Evolutionary conservation across 495 filamentous ascomycete genomes (phyloP), one percentile per base, ranked within the genome.

Genomic region (Neurospora discreta): DNA sequence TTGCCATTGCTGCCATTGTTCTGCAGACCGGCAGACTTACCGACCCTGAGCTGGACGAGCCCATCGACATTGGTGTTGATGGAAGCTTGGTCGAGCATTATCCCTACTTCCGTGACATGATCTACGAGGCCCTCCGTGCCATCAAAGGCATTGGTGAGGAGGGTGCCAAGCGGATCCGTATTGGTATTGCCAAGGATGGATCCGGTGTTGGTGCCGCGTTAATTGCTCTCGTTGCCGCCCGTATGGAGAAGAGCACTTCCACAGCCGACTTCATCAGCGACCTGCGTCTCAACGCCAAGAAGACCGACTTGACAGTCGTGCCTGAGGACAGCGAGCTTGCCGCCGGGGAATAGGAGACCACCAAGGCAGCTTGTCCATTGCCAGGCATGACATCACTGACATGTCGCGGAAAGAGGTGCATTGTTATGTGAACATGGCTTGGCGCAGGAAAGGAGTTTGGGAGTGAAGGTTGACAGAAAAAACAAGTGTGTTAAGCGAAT

Each of bases 121-220:
- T 97, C 69, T 77, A 88, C 33, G 91, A 93, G 75, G 91, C 91
- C 33, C 79, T 97, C 69, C 82, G 88, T 30, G 87, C 86, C 70
- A 86, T 97, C 20, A 84, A 90, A 39, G 87, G 89, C 71, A 89
- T 97, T 75, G 94, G 93, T 13, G 80, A 78, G 13, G 83, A 85
- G 13, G 92, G 92, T 10, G 92, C 95, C 70, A 89, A 90, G 80
- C 90, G 88, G 80, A 87, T 98, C 73, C 85, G 92, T 52, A 97
- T 98, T 75, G 94, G 93, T 15, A 93, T 97, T 80, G 94, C 94
- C 70, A 95, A 95, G 86, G 94, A 98, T 82, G 94, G 94, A 68
- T 91, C 89, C 71, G 94, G 94, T 70, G 94, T 98, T 68, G 94
- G 94, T 38, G 94, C 94, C 10, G 94, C 94, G 68, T 80, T 98